Evolutionary conservation across 2,329 filamentous ascomycete genomes (phyloP).

Genomic region (Xylaria digitata): DNA sequence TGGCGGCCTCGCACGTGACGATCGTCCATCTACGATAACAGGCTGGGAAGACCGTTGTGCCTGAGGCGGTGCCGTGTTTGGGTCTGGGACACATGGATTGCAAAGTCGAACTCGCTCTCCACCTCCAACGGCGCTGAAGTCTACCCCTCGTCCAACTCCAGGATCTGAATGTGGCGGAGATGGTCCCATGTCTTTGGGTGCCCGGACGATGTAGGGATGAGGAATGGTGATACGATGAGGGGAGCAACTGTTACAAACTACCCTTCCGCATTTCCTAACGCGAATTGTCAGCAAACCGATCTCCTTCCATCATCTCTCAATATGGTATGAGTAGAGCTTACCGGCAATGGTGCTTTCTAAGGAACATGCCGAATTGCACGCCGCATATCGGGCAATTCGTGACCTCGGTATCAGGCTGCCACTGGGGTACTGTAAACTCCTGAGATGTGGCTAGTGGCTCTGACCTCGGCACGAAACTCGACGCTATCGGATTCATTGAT

Average conservation of each 20-base stretch:
- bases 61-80: slow-evolving; percentile 67
- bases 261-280: slow-evolving; percentile 84
- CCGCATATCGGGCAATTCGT: slow-evolving; percentile 86
- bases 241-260: slow-evolving; percentile 90
- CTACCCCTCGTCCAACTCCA: slow-evolving; percentile 56
- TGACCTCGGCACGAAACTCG: slow-evolving; percentile 22
- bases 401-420: slow-evolving; percentile 90
- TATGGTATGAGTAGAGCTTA: slow-evolving; percentile 53
- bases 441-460: slow-evolving; percentile 34
- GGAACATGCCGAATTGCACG: slow-evolving; percentile 83
- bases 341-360: slow-evolving; percentile 93
- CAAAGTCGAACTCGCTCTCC: slow-evolving; percentile 70
- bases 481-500: slow-evolving; percentile 33
- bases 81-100: slow-evolving; percentile 72
- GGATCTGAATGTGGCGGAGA: slow-evolving; percentile 52
- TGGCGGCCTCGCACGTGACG: slow-evolving; percentile 59
- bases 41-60: slow-evolving; percentile 52
- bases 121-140: slow-evolving; percentile 61
- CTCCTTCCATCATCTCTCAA: neutral
- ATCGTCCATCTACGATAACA: slow-evolving; percentile 23
- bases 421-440: slow-evolving; percentile 74
- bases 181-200: slow-evolving; percentile 61
- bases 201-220: slow-evolving; percentile 89
- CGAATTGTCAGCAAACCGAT: slow-evolving; percentile 16
- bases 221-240: slow-evolving; percentile 96